phyloP scores from a whole-genome alignment of 441 rosid species.

The Adansonia rubrostipa region DNA sequence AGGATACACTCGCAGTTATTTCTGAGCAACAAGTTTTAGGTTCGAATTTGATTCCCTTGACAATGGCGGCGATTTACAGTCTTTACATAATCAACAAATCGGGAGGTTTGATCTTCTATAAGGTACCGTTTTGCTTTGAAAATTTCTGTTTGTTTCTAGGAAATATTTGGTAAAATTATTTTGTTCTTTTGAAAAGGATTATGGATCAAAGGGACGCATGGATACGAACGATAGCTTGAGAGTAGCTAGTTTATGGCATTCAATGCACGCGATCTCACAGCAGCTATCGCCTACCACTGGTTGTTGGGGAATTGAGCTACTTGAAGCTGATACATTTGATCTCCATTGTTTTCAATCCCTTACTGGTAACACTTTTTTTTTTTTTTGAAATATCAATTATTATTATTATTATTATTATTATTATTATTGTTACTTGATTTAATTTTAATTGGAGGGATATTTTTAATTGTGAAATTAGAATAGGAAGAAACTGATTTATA shows the following conservation, averaged over 20 bases:
- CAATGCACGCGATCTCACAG: constrained; percentile 97
- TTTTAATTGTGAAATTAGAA: neutral
- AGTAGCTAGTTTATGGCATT: constrained; percentile 96
- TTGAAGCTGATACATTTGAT: constrained; percentile 91
- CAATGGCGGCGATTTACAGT: constrained; percentile 85
- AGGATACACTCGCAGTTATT: neutral
- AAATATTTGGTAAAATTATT: neutral
- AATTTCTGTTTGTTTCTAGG: constrained; percentile 1
- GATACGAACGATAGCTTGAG: constrained; percentile 92
- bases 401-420: neutral
- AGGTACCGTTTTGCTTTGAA: constrained; percentile 45
- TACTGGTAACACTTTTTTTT: constrained; percentile 50
- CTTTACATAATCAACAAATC: constrained; percentile 91
- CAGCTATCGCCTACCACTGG: constrained; percentile 83
- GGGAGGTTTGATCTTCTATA: constrained; percentile 84
- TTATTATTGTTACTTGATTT: neutral
- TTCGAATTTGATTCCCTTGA: neutral
- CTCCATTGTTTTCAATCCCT: constrained; percentile 93
- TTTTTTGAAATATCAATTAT: neutral
- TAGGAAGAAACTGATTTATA: neutral
- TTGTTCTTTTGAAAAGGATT: constrained; percentile 49
- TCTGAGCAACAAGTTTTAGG: constrained; percentile 6
- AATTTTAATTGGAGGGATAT: neutral
- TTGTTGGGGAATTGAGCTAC: constrained; percentile 85
- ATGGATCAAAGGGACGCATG: constrained; percentile 91